phyloP scores from a whole-genome alignment of 768 basidiomycete genomes.

The Boletus tomentosulus region DNA sequence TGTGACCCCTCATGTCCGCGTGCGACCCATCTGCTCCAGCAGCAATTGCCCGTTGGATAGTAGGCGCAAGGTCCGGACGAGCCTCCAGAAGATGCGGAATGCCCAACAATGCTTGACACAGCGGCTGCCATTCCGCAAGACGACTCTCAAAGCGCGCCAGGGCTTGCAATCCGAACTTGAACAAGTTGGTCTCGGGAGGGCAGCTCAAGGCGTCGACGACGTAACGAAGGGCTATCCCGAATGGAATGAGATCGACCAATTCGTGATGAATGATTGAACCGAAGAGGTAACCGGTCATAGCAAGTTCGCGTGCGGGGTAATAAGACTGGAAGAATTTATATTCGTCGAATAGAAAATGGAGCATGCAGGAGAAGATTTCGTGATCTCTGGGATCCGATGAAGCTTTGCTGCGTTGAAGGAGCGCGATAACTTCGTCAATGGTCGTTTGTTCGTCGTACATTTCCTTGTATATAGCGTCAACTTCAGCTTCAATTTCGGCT shows the following conservation, averaged over 20 bases:
- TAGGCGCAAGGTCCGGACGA: constrained; percentile 74
- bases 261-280: constrained; percentile 93
- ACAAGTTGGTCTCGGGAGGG: constrained; percentile 86
- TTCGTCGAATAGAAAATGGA: constrained; percentile 99
- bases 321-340: constrained; percentile 99
- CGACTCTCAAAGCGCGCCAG: constrained; percentile 83
- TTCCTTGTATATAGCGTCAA: constrained; percentile 93
- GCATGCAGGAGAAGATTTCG: constrained; percentile 98
- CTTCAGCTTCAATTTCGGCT: constrained; percentile 86
- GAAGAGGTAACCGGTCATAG: constrained; percentile 94
- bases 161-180: constrained; percentile 93
- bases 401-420: constrained; percentile 81
- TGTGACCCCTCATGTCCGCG: constrained; percentile 37
- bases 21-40: constrained; percentile 42
- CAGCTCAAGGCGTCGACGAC: constrained; percentile 92
- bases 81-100: constrained; percentile 85
- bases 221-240: constrained; percentile 95
- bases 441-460: constrained; percentile 96
- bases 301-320: constrained; percentile 89
- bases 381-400: constrained; percentile 83
- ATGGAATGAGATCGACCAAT: constrained; percentile 89
- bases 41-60: constrained; percentile 67
- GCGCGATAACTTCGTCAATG: constrained; percentile 89
- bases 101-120: constrained; percentile 83
- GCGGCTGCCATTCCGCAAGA: constrained; percentile 85